phyloP scores from a whole-genome alignment of 108 stramenopile species.

The Pseudonitzschia multistriata region DNA sequence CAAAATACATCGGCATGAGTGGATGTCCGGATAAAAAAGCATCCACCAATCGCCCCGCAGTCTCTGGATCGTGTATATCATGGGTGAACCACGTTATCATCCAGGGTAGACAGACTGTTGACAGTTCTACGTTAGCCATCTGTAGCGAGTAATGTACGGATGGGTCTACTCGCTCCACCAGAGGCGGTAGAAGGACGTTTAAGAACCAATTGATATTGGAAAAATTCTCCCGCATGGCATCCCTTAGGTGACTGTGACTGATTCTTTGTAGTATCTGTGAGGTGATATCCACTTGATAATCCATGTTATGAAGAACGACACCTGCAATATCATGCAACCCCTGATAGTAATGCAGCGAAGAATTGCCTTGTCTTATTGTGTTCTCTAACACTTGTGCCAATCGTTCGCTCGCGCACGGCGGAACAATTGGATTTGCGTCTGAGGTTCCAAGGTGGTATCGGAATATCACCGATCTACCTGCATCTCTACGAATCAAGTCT shows the following conservation, averaged over 20 bases:
- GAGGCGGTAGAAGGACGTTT: conserved; percentile 22
- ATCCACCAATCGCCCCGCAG: conserved; percentile 78
- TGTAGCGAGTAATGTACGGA: conserved; percentile 31
- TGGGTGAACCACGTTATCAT: conserved; percentile 90
- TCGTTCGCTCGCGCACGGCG: conserved; percentile 22
- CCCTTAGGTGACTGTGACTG: conserved; percentile 37
- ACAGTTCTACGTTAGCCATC: conserved; percentile 17
- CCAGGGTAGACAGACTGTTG: conserved; percentile 57
- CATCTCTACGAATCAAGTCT: conserved; percentile 40
- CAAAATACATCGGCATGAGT: conserved; percentile 71
- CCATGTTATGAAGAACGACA: conserved; percentile 45
- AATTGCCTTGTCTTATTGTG: conserved; percentile 15
- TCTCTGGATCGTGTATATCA: conserved; percentile 66
- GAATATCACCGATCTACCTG: conserved; percentile 37
- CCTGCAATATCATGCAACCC: conserved; percentile 53
- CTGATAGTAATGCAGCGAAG: conserved; percentile 35
- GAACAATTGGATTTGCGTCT: background rate
- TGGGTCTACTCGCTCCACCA: conserved; percentile 35
- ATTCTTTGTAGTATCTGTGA: conserved; percentile 23
- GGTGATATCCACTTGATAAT: conserved; percentile 36
- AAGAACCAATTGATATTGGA: conserved; percentile 32
- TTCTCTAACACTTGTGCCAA: conserved; percentile 29
- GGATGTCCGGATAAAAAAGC: conserved; percentile 84
- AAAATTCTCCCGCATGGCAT: conserved; percentile 47
- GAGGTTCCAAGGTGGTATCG: conserved; percentile 19